phyloP scores from a whole-genome alignment of 768 basidiomycete species.

The Heimioporus sp. region DNA sequence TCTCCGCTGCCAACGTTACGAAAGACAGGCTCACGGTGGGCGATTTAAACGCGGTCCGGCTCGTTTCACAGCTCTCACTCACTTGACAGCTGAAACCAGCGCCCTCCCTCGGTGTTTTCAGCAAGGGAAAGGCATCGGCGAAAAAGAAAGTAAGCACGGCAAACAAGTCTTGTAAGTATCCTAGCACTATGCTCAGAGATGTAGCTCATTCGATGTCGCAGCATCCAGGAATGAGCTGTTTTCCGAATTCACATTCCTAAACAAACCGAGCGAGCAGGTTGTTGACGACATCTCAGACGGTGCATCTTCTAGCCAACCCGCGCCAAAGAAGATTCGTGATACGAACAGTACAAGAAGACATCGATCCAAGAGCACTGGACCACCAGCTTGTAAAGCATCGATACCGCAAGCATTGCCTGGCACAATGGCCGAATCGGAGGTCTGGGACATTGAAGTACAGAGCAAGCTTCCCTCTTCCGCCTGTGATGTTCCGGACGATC shows the following conservation, averaged over 20 bases:
- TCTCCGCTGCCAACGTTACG: constrained; percentile 37
- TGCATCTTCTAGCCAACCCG: constrained; percentile 13
- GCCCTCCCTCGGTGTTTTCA: constrained; percentile 34
- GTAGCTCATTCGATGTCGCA: constrained; percentile 1
- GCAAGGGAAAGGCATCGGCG: constrained; percentile 34
- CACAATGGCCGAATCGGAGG: constrained; percentile 34
- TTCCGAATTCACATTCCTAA: constrained; percentile 49
- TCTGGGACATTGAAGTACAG: constrained; percentile 58
- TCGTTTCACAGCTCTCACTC: constrained; percentile 1
- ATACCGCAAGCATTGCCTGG: constrained; percentile 1
- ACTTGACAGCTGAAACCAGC: constrained; percentile 28
- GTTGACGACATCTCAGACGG: constrained; percentile 5
- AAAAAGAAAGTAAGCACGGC: constrained; percentile 18
- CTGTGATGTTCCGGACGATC: constrained; percentile 13
- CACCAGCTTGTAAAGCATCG: neutral
- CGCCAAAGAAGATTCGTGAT: constrained; percentile 4
- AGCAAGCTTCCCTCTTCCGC: constrained; percentile 24
- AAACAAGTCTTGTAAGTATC: constrained; percentile 15
- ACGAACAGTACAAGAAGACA: constrained; percentile 2
- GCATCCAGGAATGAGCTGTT: constrained; percentile 31
- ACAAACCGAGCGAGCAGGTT: constrained; percentile 18
- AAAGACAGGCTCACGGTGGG: constrained; percentile 36
- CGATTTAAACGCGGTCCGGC: neutral
- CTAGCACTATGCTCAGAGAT: neutral
- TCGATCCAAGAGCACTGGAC: neutral